Evolutionary conservation across 345 rosid species (phyloP).

Genomic region (Turritis glabra): DNA sequence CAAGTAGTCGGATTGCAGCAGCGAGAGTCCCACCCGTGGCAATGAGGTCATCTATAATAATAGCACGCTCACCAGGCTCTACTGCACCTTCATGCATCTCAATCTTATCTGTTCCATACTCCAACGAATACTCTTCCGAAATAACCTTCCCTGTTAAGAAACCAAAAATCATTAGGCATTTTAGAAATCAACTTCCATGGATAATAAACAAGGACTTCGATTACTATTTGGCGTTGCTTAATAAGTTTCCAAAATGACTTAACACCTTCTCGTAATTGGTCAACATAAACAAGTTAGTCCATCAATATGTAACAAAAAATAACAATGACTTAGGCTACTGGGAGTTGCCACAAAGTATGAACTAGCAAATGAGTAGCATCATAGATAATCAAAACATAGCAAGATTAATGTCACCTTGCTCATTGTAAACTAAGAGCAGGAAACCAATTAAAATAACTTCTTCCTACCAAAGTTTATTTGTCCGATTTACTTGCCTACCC

Average conservation of each 20-base stretch:
- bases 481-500: too few species aligned
- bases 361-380: not conserved
- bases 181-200: not conserved
- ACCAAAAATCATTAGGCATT: not conserved
- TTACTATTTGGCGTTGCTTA: not conserved
- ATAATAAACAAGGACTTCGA: not conserved
- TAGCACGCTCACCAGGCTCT: slow-evolving; percentile 80
- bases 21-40: slow-evolving; percentile 95
- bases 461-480: too few species aligned
- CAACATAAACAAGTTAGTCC: not conserved
- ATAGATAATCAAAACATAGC: not conserved
- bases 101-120: slow-evolving; percentile 90
- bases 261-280: not conserved
- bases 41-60: slow-evolving; percentile 88
- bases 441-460: too few species aligned
- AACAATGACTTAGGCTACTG: slow-evolving; percentile 2
- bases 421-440: not conserved
- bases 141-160: slow-evolving; percentile 70
- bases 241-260: not conserved
- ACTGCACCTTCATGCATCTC: slow-evolving; percentile 99
- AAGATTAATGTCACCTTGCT: not conserved
- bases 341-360: not conserved
- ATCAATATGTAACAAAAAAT: not conserved
- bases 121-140: slow-evolving; percentile 89
- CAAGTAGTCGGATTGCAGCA: slow-evolving; percentile 95